These are phyloP conservation scores for Daldinia loculata DNA, from an alignment of 495 filamentous ascomycete genomes.

Conservation along the genomic window DNA sequence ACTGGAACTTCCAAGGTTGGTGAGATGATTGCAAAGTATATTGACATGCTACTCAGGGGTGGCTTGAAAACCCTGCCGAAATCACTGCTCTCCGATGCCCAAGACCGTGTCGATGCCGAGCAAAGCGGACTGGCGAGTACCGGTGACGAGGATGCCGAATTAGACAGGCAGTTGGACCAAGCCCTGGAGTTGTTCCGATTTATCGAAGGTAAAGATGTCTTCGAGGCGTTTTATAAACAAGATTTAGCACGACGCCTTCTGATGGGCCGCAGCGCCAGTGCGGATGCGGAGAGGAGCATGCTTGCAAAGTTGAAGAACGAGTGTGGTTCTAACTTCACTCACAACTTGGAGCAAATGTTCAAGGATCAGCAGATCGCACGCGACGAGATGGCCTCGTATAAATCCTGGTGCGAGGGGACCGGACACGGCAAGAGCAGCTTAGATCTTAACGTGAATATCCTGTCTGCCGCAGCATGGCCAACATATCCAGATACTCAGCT, in stretches of 20 bases:
- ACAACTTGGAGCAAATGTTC: conserved; percentile 99
- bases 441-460: conserved; percentile 85
- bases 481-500: conserved; percentile 84
- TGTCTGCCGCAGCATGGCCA: conserved; percentile 90
- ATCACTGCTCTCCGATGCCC: conserved; percentile 59
- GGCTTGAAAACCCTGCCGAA: conserved; percentile 81
- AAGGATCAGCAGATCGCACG: conserved; percentile 92
- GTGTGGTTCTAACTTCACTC: conserved; percentile 91
- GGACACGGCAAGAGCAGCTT: conserved; percentile 63
- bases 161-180: conserved; percentile 88
- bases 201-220: conserved; percentile 95
- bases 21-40: conserved; percentile 98
- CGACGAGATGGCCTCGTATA: conserved; percentile 85
- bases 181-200: conserved; percentile 95
- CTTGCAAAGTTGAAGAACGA: conserved; percentile 87
- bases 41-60: conserved; percentile 86
- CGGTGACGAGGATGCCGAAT: conserved; percentile 86
- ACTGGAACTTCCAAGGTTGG: conserved; percentile 91
- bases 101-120: conserved; percentile 61
- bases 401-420: conserved; percentile 52
- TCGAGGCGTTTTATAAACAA: conserved; percentile 98
- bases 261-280: conserved; percentile 89
- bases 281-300: conserved; percentile 96
- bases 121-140: conserved; percentile 63
- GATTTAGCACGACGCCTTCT: conserved; percentile 89